Percentiles rank a stretch among this genome's conserved stretches.
Evolutionary conservation across 805 yeast genomes (phyloP).

Genomic region (Ogataea wickerhamii): DNA sequence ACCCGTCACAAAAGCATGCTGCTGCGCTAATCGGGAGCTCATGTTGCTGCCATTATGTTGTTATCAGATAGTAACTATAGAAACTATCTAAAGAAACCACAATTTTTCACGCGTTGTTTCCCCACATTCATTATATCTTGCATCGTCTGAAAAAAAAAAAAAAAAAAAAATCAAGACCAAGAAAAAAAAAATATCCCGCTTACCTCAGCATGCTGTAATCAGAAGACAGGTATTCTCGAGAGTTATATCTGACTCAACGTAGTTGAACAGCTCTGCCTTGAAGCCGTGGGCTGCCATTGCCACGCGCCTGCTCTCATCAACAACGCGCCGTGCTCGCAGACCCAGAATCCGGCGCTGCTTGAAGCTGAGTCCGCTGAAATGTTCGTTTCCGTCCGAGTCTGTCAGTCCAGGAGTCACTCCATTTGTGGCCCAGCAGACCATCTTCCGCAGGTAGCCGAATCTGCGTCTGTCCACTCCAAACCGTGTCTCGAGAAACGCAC

Average conservation of each 20-base stretch:
- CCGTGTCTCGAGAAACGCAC: slow-evolving; percentile 33
- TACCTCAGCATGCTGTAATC: slow-evolving; percentile 39
- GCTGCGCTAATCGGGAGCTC: slow-evolving; percentile 12
- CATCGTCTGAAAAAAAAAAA: too few relatives aligned
- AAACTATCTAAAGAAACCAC: too few relatives aligned
- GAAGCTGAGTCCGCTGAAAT: slow-evolving; percentile 43
- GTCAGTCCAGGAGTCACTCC: slow-evolving; percentile 47
- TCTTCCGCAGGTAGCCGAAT: slow-evolving; percentile 44
- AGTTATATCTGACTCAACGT: slow-evolving; percentile 55
- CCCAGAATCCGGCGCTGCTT: slow-evolving; percentile 60
- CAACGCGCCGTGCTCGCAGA: slow-evolving; percentile 59
- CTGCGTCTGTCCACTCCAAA: slow-evolving; percentile 33
- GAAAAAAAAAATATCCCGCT: too few relatives aligned
- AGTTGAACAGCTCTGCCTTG: slow-evolving; percentile 50
- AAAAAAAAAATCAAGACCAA: too few relatives aligned
- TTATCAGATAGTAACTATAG: too few relatives aligned
- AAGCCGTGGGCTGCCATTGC: slow-evolving; percentile 43
- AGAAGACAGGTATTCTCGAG: slow-evolving; percentile 53
- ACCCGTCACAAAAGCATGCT: slow-evolving; percentile 56
- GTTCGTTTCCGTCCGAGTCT: slow-evolving; percentile 39
- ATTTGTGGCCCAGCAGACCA: slow-evolving; percentile 88
- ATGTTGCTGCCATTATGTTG: too few relatives aligned
- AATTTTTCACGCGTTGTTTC: too few relatives aligned
- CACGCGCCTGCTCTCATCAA: slow-evolving; percentile 67
- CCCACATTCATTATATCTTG: too few relatives aligned